Percentiles rank a stretch among this genome's conserved stretches.
phyloP scores from a whole-genome alignment of 2,329 filamentous ascomycete genomes.

The Epichloe typhina region DNA sequence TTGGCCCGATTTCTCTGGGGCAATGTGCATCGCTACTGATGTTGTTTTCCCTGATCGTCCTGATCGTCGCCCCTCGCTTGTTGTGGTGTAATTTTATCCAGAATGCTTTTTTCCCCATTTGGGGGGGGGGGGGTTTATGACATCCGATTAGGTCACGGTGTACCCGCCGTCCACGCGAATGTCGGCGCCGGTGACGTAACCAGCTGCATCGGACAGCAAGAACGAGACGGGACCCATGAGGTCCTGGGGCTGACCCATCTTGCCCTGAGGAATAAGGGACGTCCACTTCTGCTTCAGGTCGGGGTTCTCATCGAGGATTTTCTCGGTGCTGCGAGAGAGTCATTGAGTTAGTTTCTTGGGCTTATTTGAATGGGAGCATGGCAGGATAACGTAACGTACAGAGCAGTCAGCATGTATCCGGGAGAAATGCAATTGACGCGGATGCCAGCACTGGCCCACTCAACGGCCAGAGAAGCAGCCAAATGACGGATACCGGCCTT shows the following conservation, averaged over 20 bases:
- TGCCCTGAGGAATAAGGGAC: slow-evolving; percentile 79
- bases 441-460: slow-evolving; percentile 82
- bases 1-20: not conserved
- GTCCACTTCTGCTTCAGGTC: slow-evolving; percentile 85
- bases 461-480: slow-evolving; percentile 76
- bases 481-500: slow-evolving; percentile 89
- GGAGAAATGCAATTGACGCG: slow-evolving; percentile 92
- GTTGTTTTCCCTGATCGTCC: not conserved
- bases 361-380: not conserved
- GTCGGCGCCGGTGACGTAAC: slow-evolving; percentile 61
- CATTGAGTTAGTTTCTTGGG: not conserved
- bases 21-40: not conserved
- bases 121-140: not conserved
- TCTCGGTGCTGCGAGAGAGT: slow-evolving; percentile 53
- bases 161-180: slow-evolving; percentile 81
- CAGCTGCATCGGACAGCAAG: slow-evolving; percentile 65
- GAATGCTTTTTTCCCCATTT: too few species aligned
- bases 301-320: slow-evolving; percentile 88
- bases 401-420: slow-evolving; percentile 89
- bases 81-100: not conserved
- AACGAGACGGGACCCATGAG: slow-evolving; percentile 89
- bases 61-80: not conserved
- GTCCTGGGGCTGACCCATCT: slow-evolving; percentile 86
- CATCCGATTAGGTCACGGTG: slow-evolving; percentile 50
- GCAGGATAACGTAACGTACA: slow-evolving; percentile 51